phyloP scores from a whole-genome alignment of 768 basidiomycete genomes.

The Xanthoconium purpureum region DNA sequence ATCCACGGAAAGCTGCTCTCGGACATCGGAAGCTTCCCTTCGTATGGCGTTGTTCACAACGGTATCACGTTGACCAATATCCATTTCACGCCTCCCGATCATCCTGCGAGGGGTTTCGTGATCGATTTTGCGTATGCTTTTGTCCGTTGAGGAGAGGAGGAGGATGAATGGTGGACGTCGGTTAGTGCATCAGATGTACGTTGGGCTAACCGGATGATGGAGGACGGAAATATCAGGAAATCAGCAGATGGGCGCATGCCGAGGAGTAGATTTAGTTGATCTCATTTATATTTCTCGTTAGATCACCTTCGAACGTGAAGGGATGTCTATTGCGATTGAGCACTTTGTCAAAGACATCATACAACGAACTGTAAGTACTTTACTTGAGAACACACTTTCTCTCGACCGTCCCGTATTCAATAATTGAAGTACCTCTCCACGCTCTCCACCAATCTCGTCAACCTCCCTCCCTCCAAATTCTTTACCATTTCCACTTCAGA shows the following conservation, averaged over 20 bases:
- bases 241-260: neutral
- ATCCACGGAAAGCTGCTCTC: no score
- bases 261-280: neutral
- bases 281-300: neutral
- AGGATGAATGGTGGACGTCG: neutral
- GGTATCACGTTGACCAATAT: no score
- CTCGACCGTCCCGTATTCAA: neutral
- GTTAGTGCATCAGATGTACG: no score
- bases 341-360: no score
- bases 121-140: neutral
- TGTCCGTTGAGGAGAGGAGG: neutral
- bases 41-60: no score
- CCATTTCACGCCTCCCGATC: no score
- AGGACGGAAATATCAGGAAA: no score
- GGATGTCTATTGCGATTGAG: no score
- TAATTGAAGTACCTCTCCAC: slow-evolving; percentile 16
- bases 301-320: no score
- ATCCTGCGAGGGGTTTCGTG: neutral
- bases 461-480: slow-evolving; percentile 9
- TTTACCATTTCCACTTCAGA: slow-evolving; percentile 8
- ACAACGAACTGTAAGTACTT: no score
- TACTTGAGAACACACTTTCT: no score
- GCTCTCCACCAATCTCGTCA: slow-evolving; percentile 13
- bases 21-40: no score
- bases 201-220: neutral